Evolutionary conservation across 169 alveolate species (phyloP).

Genomic region (Plasmodium gaboni): DNA sequence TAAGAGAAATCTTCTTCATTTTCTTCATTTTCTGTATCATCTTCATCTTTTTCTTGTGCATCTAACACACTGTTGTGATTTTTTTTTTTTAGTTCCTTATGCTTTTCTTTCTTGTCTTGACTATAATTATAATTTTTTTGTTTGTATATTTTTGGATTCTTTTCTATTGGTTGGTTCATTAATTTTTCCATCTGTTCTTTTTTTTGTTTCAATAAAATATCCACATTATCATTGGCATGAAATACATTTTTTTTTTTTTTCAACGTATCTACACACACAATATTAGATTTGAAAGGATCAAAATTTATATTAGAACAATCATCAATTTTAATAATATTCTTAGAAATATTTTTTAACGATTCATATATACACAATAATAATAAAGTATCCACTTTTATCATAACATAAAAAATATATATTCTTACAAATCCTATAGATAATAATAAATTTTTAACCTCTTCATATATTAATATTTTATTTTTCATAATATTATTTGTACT

Average conservation of each 20-base stretch:
- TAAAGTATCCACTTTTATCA: conserved; percentile 52
- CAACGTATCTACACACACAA: conserved; percentile 40
- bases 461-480: conserved; percentile 50
- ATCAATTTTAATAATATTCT: conserved; percentile 36
- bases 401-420: conserved; percentile 38
- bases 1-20: conserved; percentile 15
- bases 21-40: background rate
- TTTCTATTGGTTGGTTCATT: conserved; percentile 40
- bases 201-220: conserved; percentile 31
- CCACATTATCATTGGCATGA: conserved; percentile 34
- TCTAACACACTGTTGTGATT: background rate
- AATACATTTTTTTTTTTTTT: conserved; percentile 18
- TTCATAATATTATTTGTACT: conserved; percentile 68
- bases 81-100: background rate
- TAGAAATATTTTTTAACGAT: conserved; percentile 22
- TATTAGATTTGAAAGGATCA: conserved; percentile 61
- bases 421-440: conserved; percentile 48
- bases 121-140: background rate
- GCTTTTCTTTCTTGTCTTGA: background rate
- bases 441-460: conserved; percentile 25
- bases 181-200: conserved; percentile 56
- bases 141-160: conserved; percentile 55
- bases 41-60: conserved; percentile 25
- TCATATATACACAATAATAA: conserved; percentile 59
- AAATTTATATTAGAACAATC: conserved; percentile 9